Base-by-base conservation (phyloP, 2,329 filamentous ascomycete genomes). In the Alternaria sp. region DNA sequence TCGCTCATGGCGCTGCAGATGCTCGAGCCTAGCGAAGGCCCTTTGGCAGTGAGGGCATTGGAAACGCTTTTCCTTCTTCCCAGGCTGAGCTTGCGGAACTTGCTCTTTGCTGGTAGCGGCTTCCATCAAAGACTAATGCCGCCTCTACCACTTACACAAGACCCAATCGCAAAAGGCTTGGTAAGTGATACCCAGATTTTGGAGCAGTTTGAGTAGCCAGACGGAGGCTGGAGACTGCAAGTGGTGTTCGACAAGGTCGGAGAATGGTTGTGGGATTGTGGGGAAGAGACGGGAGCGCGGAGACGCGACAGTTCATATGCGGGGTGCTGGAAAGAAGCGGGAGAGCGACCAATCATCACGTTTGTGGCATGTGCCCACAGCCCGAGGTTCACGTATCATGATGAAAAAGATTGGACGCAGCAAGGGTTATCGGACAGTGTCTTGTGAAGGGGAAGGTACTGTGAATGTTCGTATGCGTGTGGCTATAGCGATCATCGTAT, bases 1-100 rank as follows among this genome's bases (percentile, higher is more conserved):
- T 41, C 79, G 71, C 61, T 81, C 78, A 71, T 81, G 79, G 9
- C 79, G 72, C 60, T 81, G 79, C 16, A 80, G 64, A 63, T 81
- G 79, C 58, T 81, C 79, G 11, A 81, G 68, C 22, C 79, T 74
- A n/a, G 79, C 73, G 63, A 78, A 75, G 36, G 69, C 60, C 28
- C 76, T 65, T 58, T 75, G 69, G 46, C 76, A 78, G 41, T 74
- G 71, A 9, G 62, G 59, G 51, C 76, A 78, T 57, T 74, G 68
- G 59, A 78, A 78, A 1, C 74, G 66, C 59, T 78, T 78, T 59
- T 74, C 72, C 67, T 75, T 77, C 67, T 76, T 77, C 62, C 68
- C 72, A 53, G 66, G 43, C 55, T 69, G 60, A 14, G 65, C 51
- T 48, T 65, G 45, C 25, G 58, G 52, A 30, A 58, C 49, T 43